Evolutionary conservation across 2,329 filamentous ascomycete genomes (phyloP), one percentile per base, ranked within the genome.

Genomic region (Fonsecaea multimorphosa): DNA sequence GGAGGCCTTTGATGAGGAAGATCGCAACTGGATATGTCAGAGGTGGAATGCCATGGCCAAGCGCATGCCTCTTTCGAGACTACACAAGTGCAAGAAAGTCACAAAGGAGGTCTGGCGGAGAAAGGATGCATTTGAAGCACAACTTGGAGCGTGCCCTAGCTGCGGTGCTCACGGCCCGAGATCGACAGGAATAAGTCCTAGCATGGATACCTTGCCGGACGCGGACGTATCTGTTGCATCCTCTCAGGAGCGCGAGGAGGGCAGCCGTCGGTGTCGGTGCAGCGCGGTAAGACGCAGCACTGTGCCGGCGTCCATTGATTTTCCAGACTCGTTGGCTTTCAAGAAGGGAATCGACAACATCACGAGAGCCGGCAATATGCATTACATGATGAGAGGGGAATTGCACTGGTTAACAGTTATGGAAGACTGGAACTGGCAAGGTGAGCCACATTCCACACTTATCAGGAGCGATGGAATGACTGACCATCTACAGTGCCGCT

Each of bases 371-470:
- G 79, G 86, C 67, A 83, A 87, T 66, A 79, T 80, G 61, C 85
- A 88, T 53, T 83, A 86, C 72, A 89, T 87, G 1, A 86, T 90
- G 14, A 82, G 85, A 67, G 88, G 88, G 1, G 81, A 81, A 52
- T 76, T 88, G 72, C 88, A 91, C 75, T 90, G 88, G 88, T 79
- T 89, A 7, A 85, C 87, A 46, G 87, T 91, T 38, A 90, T 90
- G 88, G 85, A 84, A 70, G 87, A 90, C 71, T 89, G 87, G 86
- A 79, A 82, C 16, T 90, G 88, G 87, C 87, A 90, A 82, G 84
- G 87, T 14, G 51, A 32, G 12, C 14, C 29, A 32, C 22, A 31
- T 11, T 11, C 4, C 24, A 34, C 11, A 31, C 29, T 31, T 31
- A 31, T 31, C 8, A 31, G 8, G 24, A 53, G 9, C 51, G 8